These are phyloP conservation scores for Globisporangium radiosum DNA, from an alignment of 352 stramenopile species.

Conservation along the genomic window DNA sequence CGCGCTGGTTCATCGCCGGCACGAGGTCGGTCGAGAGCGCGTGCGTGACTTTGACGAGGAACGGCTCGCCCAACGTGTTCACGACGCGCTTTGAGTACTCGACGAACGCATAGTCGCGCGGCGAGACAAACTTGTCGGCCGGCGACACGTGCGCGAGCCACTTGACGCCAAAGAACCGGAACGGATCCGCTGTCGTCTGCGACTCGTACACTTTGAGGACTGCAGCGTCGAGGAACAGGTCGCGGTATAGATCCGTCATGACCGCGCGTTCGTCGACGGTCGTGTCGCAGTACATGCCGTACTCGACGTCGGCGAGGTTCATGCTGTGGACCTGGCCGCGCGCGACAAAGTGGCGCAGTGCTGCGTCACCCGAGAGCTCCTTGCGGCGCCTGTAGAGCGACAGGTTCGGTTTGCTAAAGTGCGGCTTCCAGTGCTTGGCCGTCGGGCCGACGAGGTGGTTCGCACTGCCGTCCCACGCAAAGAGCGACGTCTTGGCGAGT, in stretches of 20 bases:
- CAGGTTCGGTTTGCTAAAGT: conserved; percentile 42
- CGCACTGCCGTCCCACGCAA: conserved; percentile 51
- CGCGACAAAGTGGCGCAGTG: conserved; percentile 36
- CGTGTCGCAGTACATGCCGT: conserved; percentile 62
- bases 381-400: conserved; percentile 30
- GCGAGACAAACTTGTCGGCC: conserved; percentile 35
- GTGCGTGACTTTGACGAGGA: conserved; percentile 59
- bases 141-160: conserved; percentile 52
- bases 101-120: conserved; percentile 54
- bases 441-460: conserved; percentile 44
- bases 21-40: conserved; percentile 44
- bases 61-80: conserved; percentile 29
- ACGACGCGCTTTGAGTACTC: conserved; percentile 50
- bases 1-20: conserved; percentile 15
- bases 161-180: conserved; percentile 75
- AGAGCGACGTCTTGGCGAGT: conserved; percentile 46
- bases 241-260: conserved; percentile 45
- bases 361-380: conserved; percentile 1
- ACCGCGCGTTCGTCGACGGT: conserved; percentile 58
- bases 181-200: conserved; percentile 50
- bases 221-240: conserved; percentile 63
- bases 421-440: conserved; percentile 53
- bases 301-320: conserved; percentile 56
- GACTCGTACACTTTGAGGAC: conserved; percentile 52
- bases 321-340: conserved; percentile 50